Base-by-base conservation (phyloP, 805 yeast species). In the Yarrowia sp. region DNA sequence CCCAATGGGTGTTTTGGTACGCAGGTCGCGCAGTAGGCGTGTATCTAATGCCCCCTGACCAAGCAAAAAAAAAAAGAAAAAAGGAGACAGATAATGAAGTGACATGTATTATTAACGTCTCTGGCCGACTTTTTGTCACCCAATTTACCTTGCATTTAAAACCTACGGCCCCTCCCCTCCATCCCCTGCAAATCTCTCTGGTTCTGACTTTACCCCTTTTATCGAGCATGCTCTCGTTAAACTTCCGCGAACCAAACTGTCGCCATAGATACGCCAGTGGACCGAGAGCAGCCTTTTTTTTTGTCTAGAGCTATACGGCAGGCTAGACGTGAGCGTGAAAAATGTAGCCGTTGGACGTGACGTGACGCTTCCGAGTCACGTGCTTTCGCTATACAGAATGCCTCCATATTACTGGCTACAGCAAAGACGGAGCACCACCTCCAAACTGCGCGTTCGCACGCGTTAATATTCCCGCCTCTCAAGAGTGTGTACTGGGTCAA, bases 171-270 rank as follows among this genome's bases (percentile, higher is more conserved):
- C n/a, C n/a, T n/a, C n/a, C n/a, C n/a, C n/a, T n/a, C n/a, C n/a
- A n/a, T n/a, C n/a, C n/a, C n/a, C 55, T 47, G 51, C 51, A 27
- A 25, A 42, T 25, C 47, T n/a, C 14, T 21, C 46, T 24, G 16
- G 16, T 27, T 44, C 51, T 13, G 51, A 51, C 42, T 33, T 51
- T 51, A 51, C 58, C 58, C 58, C 58, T 51, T n/a, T 51, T 51
- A 51, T 51, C 58, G 42, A 51, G 55, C 42, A 35, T 51, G 58
- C 32, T 25, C 18, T 16, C 10, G 16, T 32, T 49, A 6, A 49
- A 14, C 56, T 49, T 49, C 56, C 21, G 18, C 22, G 49, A 42
- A 25, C 47, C 13, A 14, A 14, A 24, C 29, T 39, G 44, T 27
- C 35, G 24, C 51, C 24, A 27, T 16, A 8, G 29, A 46, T 13